Evolutionary conservation across 805 yeast genomes (phyloP).

Genomic region (Metschnikowia kunwiensis): DNA sequence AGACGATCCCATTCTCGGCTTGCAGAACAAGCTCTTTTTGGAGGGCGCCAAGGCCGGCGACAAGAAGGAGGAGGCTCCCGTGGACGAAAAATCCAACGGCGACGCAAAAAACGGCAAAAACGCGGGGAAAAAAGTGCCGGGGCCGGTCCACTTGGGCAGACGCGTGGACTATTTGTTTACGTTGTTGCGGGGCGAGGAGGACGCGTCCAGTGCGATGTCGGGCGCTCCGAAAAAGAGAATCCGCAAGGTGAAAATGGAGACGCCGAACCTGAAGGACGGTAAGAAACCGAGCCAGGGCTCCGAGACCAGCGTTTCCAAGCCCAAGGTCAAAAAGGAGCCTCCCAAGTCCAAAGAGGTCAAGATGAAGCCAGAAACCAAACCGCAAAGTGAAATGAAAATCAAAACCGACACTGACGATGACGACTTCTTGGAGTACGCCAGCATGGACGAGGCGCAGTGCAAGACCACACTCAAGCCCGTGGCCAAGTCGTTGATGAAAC

Average conservation of each 20-base stretch:
- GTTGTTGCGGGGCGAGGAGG: conserved; percentile 61
- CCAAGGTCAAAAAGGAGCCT: conserved; percentile 12
- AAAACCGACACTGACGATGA: conserved; percentile 22
- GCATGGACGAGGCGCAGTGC: conserved; percentile 75
- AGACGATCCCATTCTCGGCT: conserved; percentile 88
- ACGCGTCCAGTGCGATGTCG: conserved; percentile 14
- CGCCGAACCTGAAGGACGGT: conserved; percentile 2
- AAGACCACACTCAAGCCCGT: conserved; percentile 62
- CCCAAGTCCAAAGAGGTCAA: conserved; percentile 24
- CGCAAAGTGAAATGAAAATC: conserved; percentile 15
- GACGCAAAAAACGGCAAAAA: conserved; percentile 16
- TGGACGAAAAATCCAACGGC: conserved; percentile 8
- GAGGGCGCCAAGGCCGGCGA: conserved; percentile 28
- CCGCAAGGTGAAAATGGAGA: conserved; percentile 20
- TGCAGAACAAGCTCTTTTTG: conserved; percentile 80
- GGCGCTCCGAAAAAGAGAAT: conserved; percentile 18
- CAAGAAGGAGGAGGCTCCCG: conserved; percentile 14
- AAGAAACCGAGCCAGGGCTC: conserved; percentile 1
- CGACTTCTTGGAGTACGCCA: conserved; percentile 55
- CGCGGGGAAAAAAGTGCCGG: conserved; percentile 63
- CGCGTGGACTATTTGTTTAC: conserved; percentile 83
- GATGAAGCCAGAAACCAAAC: conserved; percentile 7
- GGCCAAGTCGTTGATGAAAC: conserved; percentile 58
- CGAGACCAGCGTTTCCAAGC: conserved; percentile 1
- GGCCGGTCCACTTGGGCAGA: conserved; percentile 87